Evolutionary conservation across 805 yeast genomes (phyloP).

Genomic region (Kuraishia molischiana): DNA sequence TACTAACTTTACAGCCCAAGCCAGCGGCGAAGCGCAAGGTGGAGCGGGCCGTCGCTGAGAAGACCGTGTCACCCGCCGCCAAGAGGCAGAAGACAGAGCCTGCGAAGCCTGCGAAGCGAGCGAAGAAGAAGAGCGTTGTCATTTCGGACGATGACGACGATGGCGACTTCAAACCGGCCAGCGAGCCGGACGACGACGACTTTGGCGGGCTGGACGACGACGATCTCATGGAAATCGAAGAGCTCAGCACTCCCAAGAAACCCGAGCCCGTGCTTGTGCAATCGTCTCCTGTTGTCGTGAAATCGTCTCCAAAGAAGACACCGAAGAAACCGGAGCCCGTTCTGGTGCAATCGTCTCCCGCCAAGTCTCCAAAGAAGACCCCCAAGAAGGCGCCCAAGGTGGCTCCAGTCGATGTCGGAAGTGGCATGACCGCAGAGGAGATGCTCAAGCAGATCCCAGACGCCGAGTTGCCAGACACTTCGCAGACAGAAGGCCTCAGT

Average conservation of each 20-base stretch:
- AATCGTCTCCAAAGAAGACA: too few species aligned
- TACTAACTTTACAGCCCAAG: neutral
- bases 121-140: neutral
- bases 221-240: too few species aligned
- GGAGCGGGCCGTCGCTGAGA: constrained; percentile 1
- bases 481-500: constrained; percentile 39
- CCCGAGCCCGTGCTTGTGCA: too few species aligned
- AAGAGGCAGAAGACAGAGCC: constrained; percentile 3
- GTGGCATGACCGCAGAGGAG: constrained; percentile 36
- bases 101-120: neutral
- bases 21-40: constrained; percentile 1
- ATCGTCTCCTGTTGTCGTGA: too few species aligned
- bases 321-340: neutral
- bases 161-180: constrained; percentile 3
- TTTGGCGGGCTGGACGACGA: constrained; percentile 9
- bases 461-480: constrained; percentile 54
- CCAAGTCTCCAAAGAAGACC: constrained; percentile 2
- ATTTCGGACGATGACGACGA: constrained; percentile 5
- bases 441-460: constrained; percentile 61
- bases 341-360: constrained; percentile 3
- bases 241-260: too few species aligned
- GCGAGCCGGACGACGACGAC: constrained; percentile 9
- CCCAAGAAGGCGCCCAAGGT: constrained; percentile 3
- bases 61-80: neutral
- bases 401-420: constrained; percentile 1